Evolutionary conservation across 2,329 filamentous ascomycete species (phyloP), one percentile per base, ranked within the genome.

Genomic region (Fusarium sp.): DNA sequence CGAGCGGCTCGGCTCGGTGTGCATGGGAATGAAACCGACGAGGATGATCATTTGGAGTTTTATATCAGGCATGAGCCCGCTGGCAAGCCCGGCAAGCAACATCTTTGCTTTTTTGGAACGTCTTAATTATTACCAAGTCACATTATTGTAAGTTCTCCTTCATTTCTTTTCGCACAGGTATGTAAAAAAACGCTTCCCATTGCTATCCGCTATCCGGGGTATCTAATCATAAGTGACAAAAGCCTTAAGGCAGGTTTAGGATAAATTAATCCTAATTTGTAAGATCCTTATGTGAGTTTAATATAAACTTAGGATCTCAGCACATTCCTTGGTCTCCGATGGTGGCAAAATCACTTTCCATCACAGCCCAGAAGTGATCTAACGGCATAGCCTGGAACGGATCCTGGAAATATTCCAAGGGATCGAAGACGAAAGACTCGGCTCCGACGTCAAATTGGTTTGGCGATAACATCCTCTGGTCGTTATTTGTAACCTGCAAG

Each of bases 341-440:
- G 10, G 60, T 54, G 1, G 69, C 66, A 40, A 74, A 74, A 6
- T 70, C 72, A 1, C 58, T 71, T 5, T 74, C 72, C 67, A 74
- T 74, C 13, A 74, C 71, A n/a, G 71, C 72, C 72, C 72, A 74
- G 41, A 74, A 74, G 18, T 74, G 71, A n/a, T 74, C 72, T 20
- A 74, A 30, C 6, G 72, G 72, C 60, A 74, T 63, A 2, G 73
- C 71, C n/a, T 74, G 71, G n/a, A 74, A 74, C 13, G 72, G 72
- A 33, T 74, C 71, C 14, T 73, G 72, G 10, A 74, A 65, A 17
- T 70, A 55, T 27, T 74, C 71, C n/a, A 53, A 63, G 32, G 72
- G 45, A 30, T 63, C 65, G 48, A 74, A 64, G 0, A 60, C 46
- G 20, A 71, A 64, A 2, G 64, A 17, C 14, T 70, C 60, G 10